Evolutionary conservation across 2,329 filamentous ascomycete genomes (phyloP), one percentile per base, ranked within the genome.

Genomic region (Raffaelea ambrosiae): DNA sequence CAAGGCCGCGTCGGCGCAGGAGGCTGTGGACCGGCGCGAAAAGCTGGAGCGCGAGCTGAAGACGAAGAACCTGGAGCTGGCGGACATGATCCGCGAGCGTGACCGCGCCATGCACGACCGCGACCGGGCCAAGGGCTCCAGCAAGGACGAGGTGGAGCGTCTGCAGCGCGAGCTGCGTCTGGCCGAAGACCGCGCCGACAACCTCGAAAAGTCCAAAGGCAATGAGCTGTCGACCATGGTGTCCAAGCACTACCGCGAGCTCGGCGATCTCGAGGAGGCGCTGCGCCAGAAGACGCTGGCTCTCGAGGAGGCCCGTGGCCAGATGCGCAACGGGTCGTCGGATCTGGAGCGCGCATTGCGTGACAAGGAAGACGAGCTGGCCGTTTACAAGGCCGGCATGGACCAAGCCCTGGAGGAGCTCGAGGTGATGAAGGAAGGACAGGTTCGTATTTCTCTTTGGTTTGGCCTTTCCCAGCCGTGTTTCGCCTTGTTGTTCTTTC

Each of bases 41-140:
- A 95, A 94, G 72, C 76, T 98, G 46, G 89, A 97, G 70, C 85
- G 91, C 31, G 93, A 98, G 69, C 86, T 98, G 64, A 98, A 98
- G 78, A 96, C 91, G 26, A 98, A 98, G 79, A 98, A 98, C 62
- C 73, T 98, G n/a, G 93, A 98, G 66, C 70, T 98, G 52, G 93
- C 93, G 29, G 89, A 97, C 64, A 97, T 98, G 93, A 98, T 98
- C 55, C 81, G 93, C 40, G 93, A 98, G 70, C 79, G 93, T 57
- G 93, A 98, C 61, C 82, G 93, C 54, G 93, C 93, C 26, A 69
- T 96, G 46, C 88, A 97, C 61, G 93, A 98, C 53, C 88, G 90
- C 64, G 93, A 98, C 62, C 81, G 93, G 48, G 70, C 84, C n/a
- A 80, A 74, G 45, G 93, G 93, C 44, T 86, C 82, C 47, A 90